Conservation (phyloP, 306 rosid genomes). For the Trifolium pratense region DNA sequence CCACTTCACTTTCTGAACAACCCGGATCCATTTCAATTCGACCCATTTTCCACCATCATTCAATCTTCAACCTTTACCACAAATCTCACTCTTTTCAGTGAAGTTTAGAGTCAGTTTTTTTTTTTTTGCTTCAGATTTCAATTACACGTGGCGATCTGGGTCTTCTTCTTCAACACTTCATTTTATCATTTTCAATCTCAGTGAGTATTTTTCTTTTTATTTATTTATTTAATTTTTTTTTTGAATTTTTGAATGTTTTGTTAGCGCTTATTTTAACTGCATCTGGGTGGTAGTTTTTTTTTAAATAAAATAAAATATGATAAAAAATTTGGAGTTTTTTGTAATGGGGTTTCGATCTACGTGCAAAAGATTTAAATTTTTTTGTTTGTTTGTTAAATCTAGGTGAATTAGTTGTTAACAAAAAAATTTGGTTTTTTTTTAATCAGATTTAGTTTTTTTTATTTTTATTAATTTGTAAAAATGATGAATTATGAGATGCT, state of each 20-base stretch:
- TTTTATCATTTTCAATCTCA: constrained; percentile 39
- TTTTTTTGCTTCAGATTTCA: constrained; percentile 64
- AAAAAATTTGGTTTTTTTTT: background rate
- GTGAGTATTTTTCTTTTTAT: constrained; percentile 51
- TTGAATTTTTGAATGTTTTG: constrained; percentile 3
- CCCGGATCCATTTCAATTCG: constrained; percentile 49
- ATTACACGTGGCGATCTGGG: constrained; percentile 90
- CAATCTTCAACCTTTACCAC: constrained; percentile 35
- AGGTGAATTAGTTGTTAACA: constrained; percentile 28
- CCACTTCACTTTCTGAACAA: constrained; percentile 25
- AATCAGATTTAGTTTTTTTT: background rate
- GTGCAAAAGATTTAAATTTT: constrained; percentile 20
- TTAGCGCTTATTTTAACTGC: constrained; percentile 8
- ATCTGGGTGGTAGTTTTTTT: background rate
- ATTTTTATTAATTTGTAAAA: background rate
- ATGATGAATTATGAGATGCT: background rate
- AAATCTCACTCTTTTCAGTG: constrained; percentile 49
- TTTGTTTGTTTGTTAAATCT: constrained; percentile 23
- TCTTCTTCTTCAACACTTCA: constrained; percentile 46
- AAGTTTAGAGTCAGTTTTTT: constrained; percentile 48
- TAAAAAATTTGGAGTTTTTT: constrained; percentile 24
- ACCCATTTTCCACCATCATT: background rate
- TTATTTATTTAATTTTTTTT: background rate
- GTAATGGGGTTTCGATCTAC: constrained; percentile 9
- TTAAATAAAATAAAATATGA: background rate